These are phyloP conservation scores for Backusella tuberculispora DNA, from an alignment of 192 early-diverging fungal genomes.

Conservation along the genomic window DNA sequence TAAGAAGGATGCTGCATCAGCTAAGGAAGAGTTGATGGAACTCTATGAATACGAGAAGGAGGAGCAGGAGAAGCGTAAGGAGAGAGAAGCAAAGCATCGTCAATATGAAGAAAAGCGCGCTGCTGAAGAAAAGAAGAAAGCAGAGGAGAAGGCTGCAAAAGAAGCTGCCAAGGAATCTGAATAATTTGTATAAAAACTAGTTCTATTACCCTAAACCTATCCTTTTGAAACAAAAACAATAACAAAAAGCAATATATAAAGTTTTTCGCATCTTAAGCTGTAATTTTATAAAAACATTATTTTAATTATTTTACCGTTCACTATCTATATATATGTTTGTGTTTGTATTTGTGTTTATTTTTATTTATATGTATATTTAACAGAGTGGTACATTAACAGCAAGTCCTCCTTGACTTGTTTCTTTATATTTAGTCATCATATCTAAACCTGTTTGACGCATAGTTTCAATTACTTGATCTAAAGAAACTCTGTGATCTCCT, in stretches of 20 bases:
- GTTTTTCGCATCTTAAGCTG: slow-evolving; percentile 7
- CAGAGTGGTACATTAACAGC: slow-evolving; percentile 87
- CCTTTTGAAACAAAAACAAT: not conserved
- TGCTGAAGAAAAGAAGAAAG: slow-evolving; percentile 29
- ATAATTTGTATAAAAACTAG: slow-evolving; percentile 16
- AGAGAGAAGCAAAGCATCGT: slow-evolving; percentile 34
- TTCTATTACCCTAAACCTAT: not conserved
- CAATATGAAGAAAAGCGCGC: slow-evolving; percentile 28
- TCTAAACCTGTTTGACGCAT: slow-evolving; percentile 92
- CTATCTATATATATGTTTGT: not conserved
- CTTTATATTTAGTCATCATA: slow-evolving; percentile 97
- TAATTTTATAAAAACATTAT: slow-evolving; percentile 7
- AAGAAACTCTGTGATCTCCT: slow-evolving; percentile 82
- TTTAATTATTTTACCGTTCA: not conserved
- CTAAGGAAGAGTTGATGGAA: slow-evolving; percentile 83
- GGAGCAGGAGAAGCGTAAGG: slow-evolving; percentile 44
- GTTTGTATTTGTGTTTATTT: not conserved
- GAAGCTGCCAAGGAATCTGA: slow-evolving; percentile 19
- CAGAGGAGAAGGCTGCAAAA: slow-evolving; percentile 27
- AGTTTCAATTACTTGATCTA: slow-evolving; percentile 93
- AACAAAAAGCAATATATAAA: slow-evolving; percentile 7
- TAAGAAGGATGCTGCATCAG: slow-evolving; percentile 77
- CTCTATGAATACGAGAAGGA: slow-evolving; percentile 84
- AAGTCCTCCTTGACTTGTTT: slow-evolving; percentile 91
- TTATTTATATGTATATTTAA: slow-evolving; percentile 27